A percentile compares a stretch with the other conserved stretches of the same genome.
Conservation (phyloP, 805 yeast genomes). For the Candida piceae region DNA sequence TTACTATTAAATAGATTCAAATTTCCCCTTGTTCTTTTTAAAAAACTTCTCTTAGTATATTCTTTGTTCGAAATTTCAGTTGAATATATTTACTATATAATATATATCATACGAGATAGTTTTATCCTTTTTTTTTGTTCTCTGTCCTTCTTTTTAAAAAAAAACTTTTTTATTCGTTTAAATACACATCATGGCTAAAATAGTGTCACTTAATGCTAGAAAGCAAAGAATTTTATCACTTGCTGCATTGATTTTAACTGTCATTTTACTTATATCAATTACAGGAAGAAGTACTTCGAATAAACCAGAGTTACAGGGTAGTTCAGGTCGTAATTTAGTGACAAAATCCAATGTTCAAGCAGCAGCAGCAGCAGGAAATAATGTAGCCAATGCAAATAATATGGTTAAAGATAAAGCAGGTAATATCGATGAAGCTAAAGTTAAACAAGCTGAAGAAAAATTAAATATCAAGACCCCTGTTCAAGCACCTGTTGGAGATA, state of each 20-base stretch:
- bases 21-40: too few species aligned
- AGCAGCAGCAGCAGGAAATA: too few species aligned
- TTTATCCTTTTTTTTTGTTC: too few species aligned
- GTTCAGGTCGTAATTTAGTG: background rate
- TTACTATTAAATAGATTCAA: too few species aligned
- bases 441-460: slow-evolving; percentile 33
- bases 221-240: slow-evolving; percentile 37
- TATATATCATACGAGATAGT: too few species aligned
- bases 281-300: slow-evolving; percentile 12
- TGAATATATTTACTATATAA: too few species aligned
- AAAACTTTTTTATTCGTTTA: too few species aligned
- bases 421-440: slow-evolving; percentile 37
- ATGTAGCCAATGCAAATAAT: slow-evolving; percentile 13
- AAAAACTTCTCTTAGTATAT: too few species aligned
- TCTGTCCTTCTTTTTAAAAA: too few species aligned
- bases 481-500: slow-evolving; percentile 18
- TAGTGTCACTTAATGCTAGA: slow-evolving; percentile 22
- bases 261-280: slow-evolving; percentile 33
- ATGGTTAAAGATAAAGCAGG: slow-evolving; percentile 32
- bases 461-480: slow-evolving; percentile 17
- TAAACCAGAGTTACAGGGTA: too few species aligned
- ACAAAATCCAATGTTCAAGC: too few species aligned
- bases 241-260: slow-evolving; percentile 35
- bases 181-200: slow-evolving; percentile 5
- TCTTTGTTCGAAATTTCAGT: too few species aligned